Evolutionary conservation across 495 filamentous ascomycete genomes (phyloP).

Genomic region (Terfezia claveryi): DNA sequence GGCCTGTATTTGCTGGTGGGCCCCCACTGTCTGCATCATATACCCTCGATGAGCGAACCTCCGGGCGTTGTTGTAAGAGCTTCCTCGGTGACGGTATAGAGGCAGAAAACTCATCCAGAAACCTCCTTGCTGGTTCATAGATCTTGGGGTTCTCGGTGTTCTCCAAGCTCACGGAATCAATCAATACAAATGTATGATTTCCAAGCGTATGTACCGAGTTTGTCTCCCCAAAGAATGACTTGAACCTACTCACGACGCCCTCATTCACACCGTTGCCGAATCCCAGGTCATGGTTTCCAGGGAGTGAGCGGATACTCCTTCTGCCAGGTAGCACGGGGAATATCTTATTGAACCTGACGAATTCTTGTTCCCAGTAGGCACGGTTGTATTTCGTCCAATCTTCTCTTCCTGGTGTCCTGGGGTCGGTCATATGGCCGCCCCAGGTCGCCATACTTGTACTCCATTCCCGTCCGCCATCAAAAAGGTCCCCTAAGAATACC

Average conservation of each 20-base stretch:
- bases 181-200: slow-evolving; percentile 85
- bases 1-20: not conserved
- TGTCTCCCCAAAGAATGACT: slow-evolving; percentile 68
- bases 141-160: slow-evolving; percentile 33
- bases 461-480: slow-evolving; percentile 96
- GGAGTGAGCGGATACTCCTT: slow-evolving; percentile 57
- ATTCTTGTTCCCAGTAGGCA: slow-evolving; percentile 65
- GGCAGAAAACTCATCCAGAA: slow-evolving; percentile 31
- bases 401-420: slow-evolving; percentile 15
- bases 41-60: not conserved
- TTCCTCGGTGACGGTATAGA: not conserved
- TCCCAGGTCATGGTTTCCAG: slow-evolving; percentile 94
- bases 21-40: not conserved
- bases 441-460: slow-evolving; percentile 26
- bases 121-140: slow-evolving; percentile 54
- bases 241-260: slow-evolving; percentile 58
- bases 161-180: slow-evolving; percentile 68
- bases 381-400: slow-evolving; percentile 56
- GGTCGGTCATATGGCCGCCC: slow-evolving; percentile 8
- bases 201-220: slow-evolving; percentile 76
- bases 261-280: slow-evolving; percentile 68
- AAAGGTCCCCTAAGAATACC: slow-evolving; percentile 82
- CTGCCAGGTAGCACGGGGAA: slow-evolving; percentile 48
- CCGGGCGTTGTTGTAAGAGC: not conserved
- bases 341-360: slow-evolving; percentile 52